Conservation (phyloP, 352 stramenopile genomes). For the Phytophthora pinifolia region DNA sequence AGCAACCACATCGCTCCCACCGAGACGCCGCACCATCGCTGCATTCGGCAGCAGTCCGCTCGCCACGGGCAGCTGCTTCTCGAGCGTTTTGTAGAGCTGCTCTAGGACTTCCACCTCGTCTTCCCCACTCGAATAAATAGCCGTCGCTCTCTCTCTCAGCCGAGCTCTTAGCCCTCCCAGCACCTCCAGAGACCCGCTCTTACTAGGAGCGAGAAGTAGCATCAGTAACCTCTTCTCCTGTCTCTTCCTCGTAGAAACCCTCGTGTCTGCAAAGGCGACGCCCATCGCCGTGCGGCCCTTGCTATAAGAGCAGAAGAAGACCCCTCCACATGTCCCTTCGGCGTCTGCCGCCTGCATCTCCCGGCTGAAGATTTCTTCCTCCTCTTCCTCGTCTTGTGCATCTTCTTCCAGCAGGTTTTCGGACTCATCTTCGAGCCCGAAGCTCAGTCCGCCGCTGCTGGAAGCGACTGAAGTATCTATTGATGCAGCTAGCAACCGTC, state of each 20-base stretch:
- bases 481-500: conserved; percentile 7
- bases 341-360: conserved; percentile 44
- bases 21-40: conserved; percentile 44
- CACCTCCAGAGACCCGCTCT: conserved; percentile 8
- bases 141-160: conserved; percentile 30
- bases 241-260: conserved; percentile 36
- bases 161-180: conserved; percentile 45
- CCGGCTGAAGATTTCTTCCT: conserved; percentile 77
- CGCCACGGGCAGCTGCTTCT: conserved; percentile 45
- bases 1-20: conserved; percentile 60
- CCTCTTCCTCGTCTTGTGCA: conserved; percentile 44
- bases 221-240: conserved; percentile 55
- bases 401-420: conserved; percentile 15
- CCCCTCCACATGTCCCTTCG: conserved; percentile 17
- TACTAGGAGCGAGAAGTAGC: conserved; percentile 23
- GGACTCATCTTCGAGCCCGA: conserved; percentile 23
- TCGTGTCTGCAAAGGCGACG: conserved; percentile 49
- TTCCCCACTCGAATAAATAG: conserved; percentile 34
- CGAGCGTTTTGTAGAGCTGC: conserved; percentile 24
- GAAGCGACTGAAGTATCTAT: background rate
- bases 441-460: conserved; percentile 9
- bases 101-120: conserved; percentile 39
- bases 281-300: conserved; percentile 36
- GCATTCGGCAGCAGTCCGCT: conserved; percentile 49
- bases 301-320: conserved; percentile 52